Base-by-base conservation (phyloP, 2,329 filamentous ascomycete genomes). In the Ophiostoma novo-ulmi region DNA sequence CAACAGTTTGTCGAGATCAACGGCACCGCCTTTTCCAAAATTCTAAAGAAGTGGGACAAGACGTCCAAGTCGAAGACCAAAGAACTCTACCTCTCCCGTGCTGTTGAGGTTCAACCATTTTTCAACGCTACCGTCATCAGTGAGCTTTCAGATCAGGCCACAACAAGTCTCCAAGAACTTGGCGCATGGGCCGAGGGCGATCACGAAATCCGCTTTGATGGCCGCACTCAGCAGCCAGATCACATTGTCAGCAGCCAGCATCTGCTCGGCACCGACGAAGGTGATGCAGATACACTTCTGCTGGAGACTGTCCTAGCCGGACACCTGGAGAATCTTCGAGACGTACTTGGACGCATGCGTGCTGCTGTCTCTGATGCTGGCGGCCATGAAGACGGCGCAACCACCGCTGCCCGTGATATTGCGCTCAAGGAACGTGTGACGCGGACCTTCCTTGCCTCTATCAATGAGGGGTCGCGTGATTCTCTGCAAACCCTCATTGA, bases 21-120 rank as follows among this genome's bases (percentile, higher is more conserved):
- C 78, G 94, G 95, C 77, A 97, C 93, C 1, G 95, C 94, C 20
- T 97, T 98, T 79, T 97, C 94, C 38, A 99, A 99, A 80, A 99
- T 99, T 72, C 83, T 99, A 74, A 99, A 99, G 82, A 99, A 99
- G 87, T 99, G 95, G 95, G 95, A 99, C 82, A 99, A 99, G 86
- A 97, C 94, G 1, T 97, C 94, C 75, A 99, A 98, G 85, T 98
- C 94, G 69, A 94, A 94, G 80, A 97, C 95, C 72, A 99, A 99
- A 80, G 95, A 98, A 81, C 87, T 98, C 58, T 99, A 98, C 78
- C 88, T 99, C 48, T 96, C 96, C 11, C 87, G 95, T 72, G 95
- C 95, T 10, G 94, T 99, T 73, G 95, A 99, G 80, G 94, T 98
- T 8, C 95, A 98, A 77, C 95, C 95, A 7, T 98, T 96, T 80